Evolutionary conservation across 2,329 filamentous ascomycete species (phyloP), one percentile per base, ranked within the genome.

Genomic region (Niveomyces coronatus): DNA sequence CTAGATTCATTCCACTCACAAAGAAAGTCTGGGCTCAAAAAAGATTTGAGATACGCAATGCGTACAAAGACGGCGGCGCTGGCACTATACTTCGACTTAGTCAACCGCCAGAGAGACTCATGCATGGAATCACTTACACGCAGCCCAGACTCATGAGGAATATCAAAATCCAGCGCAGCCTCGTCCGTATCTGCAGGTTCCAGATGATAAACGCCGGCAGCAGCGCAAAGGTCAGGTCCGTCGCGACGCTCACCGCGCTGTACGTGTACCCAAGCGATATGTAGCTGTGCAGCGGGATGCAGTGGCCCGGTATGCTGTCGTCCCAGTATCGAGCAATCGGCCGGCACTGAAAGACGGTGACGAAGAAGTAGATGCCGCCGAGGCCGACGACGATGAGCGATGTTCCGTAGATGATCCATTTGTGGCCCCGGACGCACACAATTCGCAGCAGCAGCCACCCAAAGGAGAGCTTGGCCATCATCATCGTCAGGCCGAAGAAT

Each of bases 91-190:
- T 9, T 11, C 18, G 9, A 16, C 24, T 23, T 39, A 7, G 30
- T 26, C 18, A 33, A 22, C 29, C 17, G 10, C 22, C 19, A 14
- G 8, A 3, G 11, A 11, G 26, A 9, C 13, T 13, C 10, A 9
- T n/a, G 4, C n/a, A 26, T 16, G 46, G 10, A 23, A 15, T 4
- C 5, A 50, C 53, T 40, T 53, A 55, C 62, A 65, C 47, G 42
- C 73, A 71, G 13, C 71, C 76, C 54, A 77, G 61, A 3, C 64
- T 65, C 22, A 79, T 54, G 27, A 78, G 62, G 4, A 60, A 60
- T 2, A 64, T 65, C 18, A 76, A 51, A 0, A 68, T 58, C 3
- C 60, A 28, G 47, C 76, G 76, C 0, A 66, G 67, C 31, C 57
- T 60, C 3, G 45, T 47, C 26, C 63, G 63, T 55, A 78, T 70